A percentile compares a stretch with the other conserved stretches of the same genome.
Evolutionary conservation across 2,329 filamentous ascomycete genomes (phyloP).

Genomic region (Penicillium decumbens): DNA sequence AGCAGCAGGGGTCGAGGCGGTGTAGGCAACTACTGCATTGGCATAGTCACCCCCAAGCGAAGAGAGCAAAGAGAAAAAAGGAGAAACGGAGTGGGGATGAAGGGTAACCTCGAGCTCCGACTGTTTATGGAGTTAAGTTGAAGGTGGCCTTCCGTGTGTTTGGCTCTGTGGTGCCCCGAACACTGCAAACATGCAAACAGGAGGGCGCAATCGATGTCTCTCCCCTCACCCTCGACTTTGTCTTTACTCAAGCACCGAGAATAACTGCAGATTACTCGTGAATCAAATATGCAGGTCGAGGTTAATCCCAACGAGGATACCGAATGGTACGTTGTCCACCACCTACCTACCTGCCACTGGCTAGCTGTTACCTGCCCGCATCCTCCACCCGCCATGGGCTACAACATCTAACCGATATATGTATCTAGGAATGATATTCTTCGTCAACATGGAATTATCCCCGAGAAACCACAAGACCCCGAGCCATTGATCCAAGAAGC

Average conservation of each 20-base stretch:
- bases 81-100: slow-evolving; percentile 14
- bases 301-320: slow-evolving; percentile 96
- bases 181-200: slow-evolving; percentile 35
- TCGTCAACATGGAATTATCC: slow-evolving; percentile 91
- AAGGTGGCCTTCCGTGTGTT: slow-evolving; percentile 41
- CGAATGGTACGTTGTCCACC: slow-evolving; percentile 65
- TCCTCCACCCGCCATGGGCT: slow-evolving; percentile 12
- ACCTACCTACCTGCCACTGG: background rate
- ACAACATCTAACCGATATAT: slow-evolving; percentile 14
- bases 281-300: slow-evolving; percentile 61
- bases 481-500: slow-evolving; percentile 96
- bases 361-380: slow-evolving; percentile 7
- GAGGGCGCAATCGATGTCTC: slow-evolving; percentile 2
- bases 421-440: slow-evolving; percentile 87
- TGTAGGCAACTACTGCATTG: slow-evolving; percentile 24
- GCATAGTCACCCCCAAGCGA: slow-evolving; percentile 17
- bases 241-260: background rate
- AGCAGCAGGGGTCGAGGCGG: slow-evolving; percentile 20
- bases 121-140: slow-evolving; percentile 27
- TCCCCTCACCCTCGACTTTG: slow-evolving; percentile 4
- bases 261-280: slow-evolving; percentile 1
- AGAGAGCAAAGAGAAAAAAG: background rate
- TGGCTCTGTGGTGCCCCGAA: slow-evolving; percentile 27
- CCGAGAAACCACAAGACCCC: slow-evolving; percentile 93
- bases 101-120: slow-evolving; percentile 21